Evolutionary conservation across 2,329 filamentous ascomycete genomes (phyloP), one percentile per base, ranked within the genome.

Genomic region (Pezicula radicicola): DNA sequence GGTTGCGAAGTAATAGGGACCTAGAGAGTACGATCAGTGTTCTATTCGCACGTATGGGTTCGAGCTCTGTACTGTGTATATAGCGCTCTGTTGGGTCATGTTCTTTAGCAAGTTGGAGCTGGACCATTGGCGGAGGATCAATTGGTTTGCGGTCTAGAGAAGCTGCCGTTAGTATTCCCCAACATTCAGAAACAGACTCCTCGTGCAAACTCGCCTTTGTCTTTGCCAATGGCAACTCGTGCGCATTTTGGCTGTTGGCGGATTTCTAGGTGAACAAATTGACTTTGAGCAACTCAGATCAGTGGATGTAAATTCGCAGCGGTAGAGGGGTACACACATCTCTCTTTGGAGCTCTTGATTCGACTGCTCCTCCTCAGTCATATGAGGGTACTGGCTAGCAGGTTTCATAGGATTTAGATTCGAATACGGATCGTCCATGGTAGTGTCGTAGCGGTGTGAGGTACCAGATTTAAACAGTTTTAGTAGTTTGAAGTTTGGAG

Each of bases 81-180:
- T 73, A 78, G 55, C 74, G 71, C 45, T 75, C 72, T 49, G 70
- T 65, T 2, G 75, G 74, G 53, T 82, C 42, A 45, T 27, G 21
- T 77, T 47, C 70, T 70, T 46, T 71, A 68, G 33, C 67, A 63
- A 51, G 70, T 71, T 80, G 68, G 44, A 96, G 77, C 71, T 93
- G 85, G 43, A 96, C 75, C 61, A 96, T 89, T 40, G 91, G 91
- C 12, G 91, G 91, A 48, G 92, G 55, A 54, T 66, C 54, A 56
- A 67, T 54, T 25, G 50, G 54, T 48, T 55, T 46, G 53, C 61
- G 54, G 51, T 58, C 51, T 45, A 13, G 37, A 9, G 19, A 16
- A 21, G 15, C 18, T 7, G 18, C 10, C 2, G 40, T 21, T 16
- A 42, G 16, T 9, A 42, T 16, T 25, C 6, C 18, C 12, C 16